Conservation (phyloP, 129 eudicot species). For the Flaveria linearis region DNA sequence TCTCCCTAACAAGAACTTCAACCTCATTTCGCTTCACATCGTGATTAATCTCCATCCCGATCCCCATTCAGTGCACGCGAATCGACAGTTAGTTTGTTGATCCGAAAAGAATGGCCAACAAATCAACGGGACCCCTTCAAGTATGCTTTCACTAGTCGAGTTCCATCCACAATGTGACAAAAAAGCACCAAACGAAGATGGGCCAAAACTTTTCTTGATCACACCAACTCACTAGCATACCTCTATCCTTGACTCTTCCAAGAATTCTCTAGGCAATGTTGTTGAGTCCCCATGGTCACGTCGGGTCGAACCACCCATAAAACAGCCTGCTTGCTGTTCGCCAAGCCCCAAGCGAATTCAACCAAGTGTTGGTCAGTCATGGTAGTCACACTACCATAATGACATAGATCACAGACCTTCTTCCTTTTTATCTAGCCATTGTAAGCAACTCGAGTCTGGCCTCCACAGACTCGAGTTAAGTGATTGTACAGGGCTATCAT, state of each 20-base stretch:
- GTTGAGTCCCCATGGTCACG: constrained; percentile 43
- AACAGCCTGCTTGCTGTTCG: constrained; percentile 47
- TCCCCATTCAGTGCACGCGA: constrained; percentile 48
- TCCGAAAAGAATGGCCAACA: constrained; percentile 69
- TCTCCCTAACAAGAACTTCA: constrained; percentile 46
- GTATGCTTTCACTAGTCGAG: constrained; percentile 47
- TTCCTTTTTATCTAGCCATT: constrained; percentile 55
- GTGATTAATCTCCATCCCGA: constrained; percentile 60
- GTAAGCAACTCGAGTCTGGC: constrained; percentile 48
- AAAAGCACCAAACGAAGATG: constrained; percentile 52
- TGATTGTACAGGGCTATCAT: constrained; percentile 29
- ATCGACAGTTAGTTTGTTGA: constrained; percentile 57
- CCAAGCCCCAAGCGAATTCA: constrained; percentile 71
- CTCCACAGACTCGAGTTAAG: constrained; percentile 64
- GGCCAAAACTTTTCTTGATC: constrained; percentile 48
- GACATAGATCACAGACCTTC: constrained; percentile 47
- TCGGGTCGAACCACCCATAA: constrained; percentile 58
- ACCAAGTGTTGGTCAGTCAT: constrained; percentile 47
- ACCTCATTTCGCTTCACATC: constrained; percentile 62
- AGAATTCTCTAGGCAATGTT: constrained; percentile 31
- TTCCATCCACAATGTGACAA: constrained; percentile 68
- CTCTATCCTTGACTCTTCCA: constrained; percentile 49
- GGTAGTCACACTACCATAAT: constrained; percentile 58
- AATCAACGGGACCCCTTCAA: constrained; percentile 50
- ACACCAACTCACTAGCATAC: constrained; percentile 51